Evolutionary conservation across 345 rosid species (phyloP).

Genomic region (Gossypium arboreum): DNA sequence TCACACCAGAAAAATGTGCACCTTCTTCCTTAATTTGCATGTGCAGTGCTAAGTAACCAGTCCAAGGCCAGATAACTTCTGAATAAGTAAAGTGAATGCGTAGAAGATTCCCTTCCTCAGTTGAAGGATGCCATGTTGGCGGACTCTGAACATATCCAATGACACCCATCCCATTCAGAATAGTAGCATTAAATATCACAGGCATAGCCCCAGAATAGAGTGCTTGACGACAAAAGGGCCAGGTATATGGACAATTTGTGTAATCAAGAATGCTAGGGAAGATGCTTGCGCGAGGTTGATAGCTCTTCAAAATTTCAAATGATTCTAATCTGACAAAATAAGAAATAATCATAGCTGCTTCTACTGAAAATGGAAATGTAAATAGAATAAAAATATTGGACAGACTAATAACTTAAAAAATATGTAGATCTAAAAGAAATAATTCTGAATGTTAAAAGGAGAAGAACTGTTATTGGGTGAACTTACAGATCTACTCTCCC

Average conservation of each 20-base stretch:
- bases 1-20: constrained; percentile 70
- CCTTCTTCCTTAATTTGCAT: constrained; percentile 99
- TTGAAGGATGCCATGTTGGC: constrained; percentile 88
- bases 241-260: constrained; percentile 88
- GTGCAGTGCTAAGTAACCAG: constrained; percentile 92
- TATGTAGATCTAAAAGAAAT: neutral
- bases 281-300: constrained; percentile 89
- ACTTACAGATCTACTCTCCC: constrained; percentile 96
- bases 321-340: constrained; percentile 84
- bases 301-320: constrained; percentile 85
- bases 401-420: neutral
- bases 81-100: constrained; percentile 80
- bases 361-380: neutral
- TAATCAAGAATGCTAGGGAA: constrained; percentile 86
- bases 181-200: constrained; percentile 79
- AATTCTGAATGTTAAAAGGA: constrained; percentile 8
- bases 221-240: constrained; percentile 98
- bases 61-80: constrained; percentile 97
- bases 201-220: constrained; percentile 98
- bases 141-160: constrained; percentile 75
- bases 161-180: constrained; percentile 96
- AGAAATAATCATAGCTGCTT: constrained; percentile 28
- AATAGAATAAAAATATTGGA: constrained; percentile 14
- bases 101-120: constrained; percentile 84
- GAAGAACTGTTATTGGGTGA: constrained; percentile 2